Conservation (phyloP, 2,329 filamentous ascomycete species). For the Trichoderma polysporum region DNA sequence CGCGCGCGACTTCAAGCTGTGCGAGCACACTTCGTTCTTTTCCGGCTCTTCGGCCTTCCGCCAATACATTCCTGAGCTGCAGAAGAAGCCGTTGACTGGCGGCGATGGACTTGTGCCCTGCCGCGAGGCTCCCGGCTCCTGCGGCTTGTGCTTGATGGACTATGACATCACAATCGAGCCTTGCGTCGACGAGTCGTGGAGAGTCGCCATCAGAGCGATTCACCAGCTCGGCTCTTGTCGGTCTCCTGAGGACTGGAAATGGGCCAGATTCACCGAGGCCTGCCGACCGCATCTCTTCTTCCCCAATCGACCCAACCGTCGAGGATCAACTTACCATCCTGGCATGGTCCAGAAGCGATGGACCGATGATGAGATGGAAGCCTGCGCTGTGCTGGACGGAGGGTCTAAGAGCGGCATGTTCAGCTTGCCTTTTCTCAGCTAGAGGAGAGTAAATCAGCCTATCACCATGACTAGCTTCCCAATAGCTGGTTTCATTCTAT, state of each 20-base stretch:
- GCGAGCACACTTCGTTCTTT: constrained; percentile 28
- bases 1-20: constrained; percentile 27
- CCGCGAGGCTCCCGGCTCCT: constrained; percentile 24
- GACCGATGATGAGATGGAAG: constrained; percentile 17
- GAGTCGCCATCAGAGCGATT: constrained; percentile 23
- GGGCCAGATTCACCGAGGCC: constrained; percentile 29
- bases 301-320: constrained; percentile 27
- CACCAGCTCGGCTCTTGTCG: constrained; percentile 28
- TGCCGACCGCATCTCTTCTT: constrained; percentile 26
- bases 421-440: neutral
- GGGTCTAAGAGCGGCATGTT: neutral
- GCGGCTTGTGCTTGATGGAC: constrained; percentile 28
- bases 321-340: constrained; percentile 23
- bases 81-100: constrained; percentile 7
- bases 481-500: neutral
- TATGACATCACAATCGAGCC: constrained; percentile 27
- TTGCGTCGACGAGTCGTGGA: constrained; percentile 14
- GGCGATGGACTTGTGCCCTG: constrained; percentile 23
- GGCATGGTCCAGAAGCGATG: constrained; percentile 25
- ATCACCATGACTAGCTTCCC: too few species aligned
- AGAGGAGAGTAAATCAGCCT: too few species aligned
- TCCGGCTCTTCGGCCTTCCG: constrained; percentile 23
- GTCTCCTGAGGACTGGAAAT: constrained; percentile 29
- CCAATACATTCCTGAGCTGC: constrained; percentile 26
- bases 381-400: neutral